phyloP scores from a whole-genome alignment of 768 basidiomycete species.

The Strobilomyces confusus region DNA sequence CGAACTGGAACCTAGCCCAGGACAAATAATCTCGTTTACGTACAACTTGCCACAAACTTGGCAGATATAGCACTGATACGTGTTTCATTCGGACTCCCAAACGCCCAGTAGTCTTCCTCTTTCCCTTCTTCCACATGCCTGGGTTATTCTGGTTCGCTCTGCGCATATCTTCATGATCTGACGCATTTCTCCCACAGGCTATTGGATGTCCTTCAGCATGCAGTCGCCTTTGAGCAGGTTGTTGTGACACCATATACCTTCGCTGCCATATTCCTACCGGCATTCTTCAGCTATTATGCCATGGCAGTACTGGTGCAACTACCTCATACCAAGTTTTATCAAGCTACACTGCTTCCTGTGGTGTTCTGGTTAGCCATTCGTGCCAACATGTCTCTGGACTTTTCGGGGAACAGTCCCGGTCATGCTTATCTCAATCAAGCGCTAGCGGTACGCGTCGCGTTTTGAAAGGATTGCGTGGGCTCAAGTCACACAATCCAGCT shows the following conservation, averaged over 20 bases:
- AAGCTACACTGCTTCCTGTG: slow-evolving; percentile 46
- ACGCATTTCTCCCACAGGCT: slow-evolving; percentile 3
- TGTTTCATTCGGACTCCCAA: too few relatives aligned
- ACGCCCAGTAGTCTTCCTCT: not conserved
- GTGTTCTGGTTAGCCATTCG: slow-evolving; percentile 43
- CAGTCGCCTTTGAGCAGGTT: slow-evolving; percentile 13
- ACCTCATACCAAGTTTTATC: slow-evolving; percentile 40
- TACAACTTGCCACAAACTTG: too few relatives aligned
- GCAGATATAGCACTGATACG: too few relatives aligned
- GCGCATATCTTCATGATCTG: not conserved
- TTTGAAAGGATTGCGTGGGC: not conserved
- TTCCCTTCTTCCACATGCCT: slow-evolving; percentile 3
- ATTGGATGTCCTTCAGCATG: slow-evolving; percentile 9
- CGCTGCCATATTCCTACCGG: slow-evolving; percentile 38
- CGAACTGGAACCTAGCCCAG: too few relatives aligned
- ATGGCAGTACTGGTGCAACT: slow-evolving; percentile 52
- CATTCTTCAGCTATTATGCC: slow-evolving; percentile 43
- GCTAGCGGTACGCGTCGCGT: slow-evolving; percentile 15
- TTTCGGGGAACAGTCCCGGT: slow-evolving; percentile 16
- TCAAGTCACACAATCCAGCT: slow-evolving; percentile 15
- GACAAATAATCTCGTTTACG: too few relatives aligned
- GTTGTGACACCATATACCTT: slow-evolving; percentile 27
- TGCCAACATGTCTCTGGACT: slow-evolving; percentile 29
- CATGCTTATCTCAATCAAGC: slow-evolving; percentile 20
- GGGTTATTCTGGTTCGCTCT: slow-evolving; percentile 9